These are phyloP conservation scores for Dendryphion nanum DNA, from an alignment of 2,329 filamentous ascomycete genomes.

Conservation along the genomic window DNA sequence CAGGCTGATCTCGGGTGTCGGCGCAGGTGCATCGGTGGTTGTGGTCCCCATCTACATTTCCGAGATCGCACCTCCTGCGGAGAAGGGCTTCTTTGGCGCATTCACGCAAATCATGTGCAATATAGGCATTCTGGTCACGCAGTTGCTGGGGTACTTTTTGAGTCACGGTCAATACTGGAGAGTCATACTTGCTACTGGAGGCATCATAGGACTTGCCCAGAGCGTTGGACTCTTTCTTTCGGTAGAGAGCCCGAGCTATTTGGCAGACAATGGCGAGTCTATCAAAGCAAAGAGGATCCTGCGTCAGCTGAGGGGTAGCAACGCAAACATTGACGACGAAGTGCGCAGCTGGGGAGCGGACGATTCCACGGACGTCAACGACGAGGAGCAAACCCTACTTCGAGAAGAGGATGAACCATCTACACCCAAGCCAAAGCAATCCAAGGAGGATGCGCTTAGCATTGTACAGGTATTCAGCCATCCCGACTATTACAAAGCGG, in stretches of 20 bases:
- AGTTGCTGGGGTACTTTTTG: slow-evolving; percentile 82
- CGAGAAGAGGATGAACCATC: slow-evolving; percentile 36
- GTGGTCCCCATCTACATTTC: slow-evolving; percentile 94
- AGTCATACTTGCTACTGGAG: slow-evolving; percentile 73
- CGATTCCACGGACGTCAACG: slow-evolving; percentile 28
- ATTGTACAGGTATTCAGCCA: slow-evolving; percentile 62
- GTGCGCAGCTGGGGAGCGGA: slow-evolving; percentile 51
- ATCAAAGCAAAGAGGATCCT: slow-evolving; percentile 65
- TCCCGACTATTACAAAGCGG: slow-evolving; percentile 71
- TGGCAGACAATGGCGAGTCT: slow-evolving; percentile 65
- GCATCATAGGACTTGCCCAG: slow-evolving; percentile 66
- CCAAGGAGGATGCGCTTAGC: slow-evolving; percentile 39
- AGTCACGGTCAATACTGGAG: slow-evolving; percentile 80
- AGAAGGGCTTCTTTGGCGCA: slow-evolving; percentile 74
- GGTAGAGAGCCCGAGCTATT: slow-evolving; percentile 85
- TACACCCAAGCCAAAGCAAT: slow-evolving; percentile 21
- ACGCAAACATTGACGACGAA: slow-evolving; percentile 71
- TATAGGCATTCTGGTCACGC: slow-evolving; percentile 79
- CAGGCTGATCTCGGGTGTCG: slow-evolving; percentile 76
- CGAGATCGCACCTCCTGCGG: slow-evolving; percentile 71
- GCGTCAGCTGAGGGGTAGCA: slow-evolving; percentile 70
- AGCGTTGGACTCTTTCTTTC: slow-evolving; percentile 65
- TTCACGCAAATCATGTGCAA: slow-evolving; percentile 96
- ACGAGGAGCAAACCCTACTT: slow-evolving; percentile 72
- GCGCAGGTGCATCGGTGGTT: slow-evolving; percentile 85